Conservation (phyloP, 2,329 filamentous ascomycete species). For the Daldinia eschscholtzii region DNA sequence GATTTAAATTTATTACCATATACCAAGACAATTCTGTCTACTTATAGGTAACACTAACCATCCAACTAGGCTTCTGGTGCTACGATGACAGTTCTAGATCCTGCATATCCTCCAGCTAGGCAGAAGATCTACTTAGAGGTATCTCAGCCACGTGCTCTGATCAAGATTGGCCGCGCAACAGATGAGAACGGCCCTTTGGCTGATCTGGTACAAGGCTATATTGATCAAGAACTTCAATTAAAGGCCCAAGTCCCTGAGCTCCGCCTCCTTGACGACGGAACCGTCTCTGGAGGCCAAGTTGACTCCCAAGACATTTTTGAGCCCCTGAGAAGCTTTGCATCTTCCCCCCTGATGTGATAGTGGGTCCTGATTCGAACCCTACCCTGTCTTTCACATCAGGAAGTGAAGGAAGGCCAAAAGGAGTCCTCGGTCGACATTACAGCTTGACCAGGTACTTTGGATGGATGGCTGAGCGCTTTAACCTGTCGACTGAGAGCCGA, state of each 20-base stretch:
- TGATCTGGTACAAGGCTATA: constrained; percentile 69
- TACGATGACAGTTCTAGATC: constrained; percentile 78
- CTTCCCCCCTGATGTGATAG: constrained; percentile 75
- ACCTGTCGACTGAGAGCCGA: constrained; percentile 75
- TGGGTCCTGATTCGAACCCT: constrained; percentile 87
- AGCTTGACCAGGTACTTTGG: constrained; percentile 87
- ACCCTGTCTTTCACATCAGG: constrained; percentile 83
- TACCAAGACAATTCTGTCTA: not conserved
- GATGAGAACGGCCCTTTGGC: constrained; percentile 73
- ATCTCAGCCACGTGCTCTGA: constrained; percentile 77
- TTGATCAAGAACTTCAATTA: constrained; percentile 78
- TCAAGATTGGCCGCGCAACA: constrained; percentile 79
- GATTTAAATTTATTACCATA: constrained; percentile 55
- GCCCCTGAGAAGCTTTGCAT: constrained; percentile 62
- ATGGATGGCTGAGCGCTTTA: constrained; percentile 92
- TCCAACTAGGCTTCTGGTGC: constrained; percentile 63
- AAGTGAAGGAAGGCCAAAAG: constrained; percentile 84
- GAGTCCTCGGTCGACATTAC: constrained; percentile 89
- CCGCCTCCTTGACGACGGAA: constrained; percentile 77
- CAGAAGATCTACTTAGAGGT: constrained; percentile 89
- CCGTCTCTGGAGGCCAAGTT: constrained; percentile 74
- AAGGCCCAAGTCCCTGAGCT: constrained; percentile 82
- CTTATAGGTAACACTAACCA: constrained; percentile 1
- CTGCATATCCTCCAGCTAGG: constrained; percentile 82
- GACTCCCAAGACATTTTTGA: constrained; percentile 77